Conservation (phyloP, 1,284 basidiomycete genomes). For the Irpex sp. region DNA sequence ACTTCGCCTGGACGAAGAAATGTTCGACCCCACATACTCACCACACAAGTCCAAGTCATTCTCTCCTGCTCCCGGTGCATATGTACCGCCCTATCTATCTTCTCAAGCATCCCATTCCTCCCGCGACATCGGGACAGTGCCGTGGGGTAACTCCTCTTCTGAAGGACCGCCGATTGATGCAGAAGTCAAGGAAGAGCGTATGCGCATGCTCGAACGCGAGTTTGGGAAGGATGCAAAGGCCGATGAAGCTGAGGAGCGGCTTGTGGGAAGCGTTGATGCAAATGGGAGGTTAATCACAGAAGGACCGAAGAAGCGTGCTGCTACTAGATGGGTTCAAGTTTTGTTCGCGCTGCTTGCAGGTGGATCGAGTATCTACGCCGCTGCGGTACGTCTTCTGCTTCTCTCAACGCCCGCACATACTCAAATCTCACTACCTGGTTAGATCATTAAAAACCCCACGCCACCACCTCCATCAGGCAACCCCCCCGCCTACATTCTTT, state of each 20-base stretch:
- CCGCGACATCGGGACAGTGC: conserved; percentile 21
- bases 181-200: conserved; percentile 57
- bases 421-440: background rate
- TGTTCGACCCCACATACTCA: conserved; percentile 29
- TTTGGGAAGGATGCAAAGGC: conserved; percentile 37
- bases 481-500: conserved; percentile 53
- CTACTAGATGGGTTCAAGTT: conserved; percentile 45
- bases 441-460: conserved; percentile 55
- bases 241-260: conserved; percentile 36
- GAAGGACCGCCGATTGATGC: conserved; percentile 36
- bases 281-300: conserved; percentile 57
- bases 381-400: conserved; percentile 51
- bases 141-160: conserved; percentile 21
- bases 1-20: conserved; percentile 16
- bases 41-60: conserved; percentile 17
- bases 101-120: conserved; percentile 20
- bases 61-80: conserved; percentile 26
- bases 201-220: conserved; percentile 66
- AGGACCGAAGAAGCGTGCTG: conserved; percentile 56
- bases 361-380: conserved; percentile 58
- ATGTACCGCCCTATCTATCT: conserved; percentile 18
- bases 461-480: conserved; percentile 54
- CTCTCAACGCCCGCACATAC: no score
- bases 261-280: conserved; percentile 54
- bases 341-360: conserved; percentile 47